Conservation (phyloP, 1,284 basidiomycete species). For the Irpex sp. region DNA sequence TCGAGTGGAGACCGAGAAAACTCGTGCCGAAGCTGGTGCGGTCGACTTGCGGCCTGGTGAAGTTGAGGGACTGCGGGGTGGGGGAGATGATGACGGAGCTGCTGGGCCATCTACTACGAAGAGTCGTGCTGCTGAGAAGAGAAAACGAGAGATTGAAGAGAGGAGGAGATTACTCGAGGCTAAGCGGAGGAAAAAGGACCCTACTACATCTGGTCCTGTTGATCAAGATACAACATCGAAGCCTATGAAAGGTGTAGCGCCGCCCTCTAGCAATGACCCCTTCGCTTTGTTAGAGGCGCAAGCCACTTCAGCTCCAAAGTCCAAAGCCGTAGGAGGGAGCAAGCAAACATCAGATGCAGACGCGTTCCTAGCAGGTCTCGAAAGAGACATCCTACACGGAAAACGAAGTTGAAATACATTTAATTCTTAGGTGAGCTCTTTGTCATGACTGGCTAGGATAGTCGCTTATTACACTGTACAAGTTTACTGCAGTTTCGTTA, state of each 20-base stretch:
- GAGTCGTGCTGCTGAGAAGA: constrained; percentile 70
- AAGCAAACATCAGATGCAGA: constrained; percentile 41
- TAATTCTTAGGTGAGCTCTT: background rate
- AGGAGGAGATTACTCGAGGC: constrained; percentile 71
- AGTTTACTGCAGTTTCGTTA: background rate
- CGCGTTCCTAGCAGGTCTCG: constrained; percentile 56
- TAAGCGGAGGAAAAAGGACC: constrained; percentile 60
- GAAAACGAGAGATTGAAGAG: constrained; percentile 76
- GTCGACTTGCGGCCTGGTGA: constrained; percentile 56
- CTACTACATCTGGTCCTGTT: constrained; percentile 3
- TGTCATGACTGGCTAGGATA: background rate
- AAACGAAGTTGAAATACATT: background rate
- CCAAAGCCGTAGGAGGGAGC: background rate
- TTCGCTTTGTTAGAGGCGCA: constrained; percentile 46
- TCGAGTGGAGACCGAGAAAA: constrained; percentile 67
- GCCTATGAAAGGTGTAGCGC: background rate
- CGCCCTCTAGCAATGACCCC: constrained; percentile 21
- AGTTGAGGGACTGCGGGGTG: constrained; percentile 56
- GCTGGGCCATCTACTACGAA: constrained; percentile 17
- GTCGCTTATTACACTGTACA: background rate
- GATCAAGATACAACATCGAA: background rate
- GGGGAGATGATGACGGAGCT: constrained; percentile 20
- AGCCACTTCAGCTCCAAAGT: constrained; percentile 23
- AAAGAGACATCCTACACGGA: constrained; percentile 31
- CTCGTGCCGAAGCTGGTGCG: constrained; percentile 54